Percentiles rank a stretch among this genome's conserved stretches.
Conservation (phyloP, 1,284 basidiomycete genomes). For the Anthracocystis walkeri region DNA sequence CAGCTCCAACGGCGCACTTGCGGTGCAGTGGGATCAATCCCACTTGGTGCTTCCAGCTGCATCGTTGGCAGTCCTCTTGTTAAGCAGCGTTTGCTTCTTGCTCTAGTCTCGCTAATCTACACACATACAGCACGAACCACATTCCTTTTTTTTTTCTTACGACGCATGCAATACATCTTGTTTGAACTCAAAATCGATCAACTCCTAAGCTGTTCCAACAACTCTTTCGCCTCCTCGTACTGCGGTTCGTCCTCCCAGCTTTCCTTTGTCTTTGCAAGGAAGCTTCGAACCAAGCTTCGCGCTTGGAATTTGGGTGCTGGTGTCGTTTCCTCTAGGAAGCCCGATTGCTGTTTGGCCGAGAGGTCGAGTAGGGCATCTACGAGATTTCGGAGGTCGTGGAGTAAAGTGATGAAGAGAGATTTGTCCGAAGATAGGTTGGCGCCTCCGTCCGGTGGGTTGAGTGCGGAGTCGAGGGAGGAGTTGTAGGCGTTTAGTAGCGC, state of each 20-base stretch:
- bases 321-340: conserved; percentile 58
- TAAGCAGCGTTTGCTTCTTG: conserved; percentile 46
- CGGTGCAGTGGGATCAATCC: neutral
- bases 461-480: conserved; percentile 28
- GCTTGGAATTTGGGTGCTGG: conserved; percentile 84
- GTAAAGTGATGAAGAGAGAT: conserved; percentile 11
- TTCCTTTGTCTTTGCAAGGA: conserved; percentile 78
- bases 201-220: conserved; percentile 57
- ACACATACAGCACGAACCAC: conserved; percentile 1
- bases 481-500: conserved; percentile 58
- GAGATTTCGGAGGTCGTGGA: conserved; percentile 60
- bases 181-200: conserved; percentile 5
- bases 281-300: conserved; percentile 86
- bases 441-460: neutral
- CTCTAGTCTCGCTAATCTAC: no score
- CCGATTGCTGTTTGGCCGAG: conserved; percentile 68
- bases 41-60: conserved; percentile 20
- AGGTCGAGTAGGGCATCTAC: conserved; percentile 85
- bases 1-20: conserved; percentile 14
- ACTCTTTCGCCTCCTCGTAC: conserved; percentile 78
- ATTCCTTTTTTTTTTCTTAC: neutral
- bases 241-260: conserved; percentile 86
- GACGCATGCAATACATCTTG: neutral
- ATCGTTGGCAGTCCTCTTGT: conserved; percentile 16
- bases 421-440: conserved; percentile 29